Conservation (phyloP, 805 yeast genomes). For the Cyberlindnera euphorbiae region DNA sequence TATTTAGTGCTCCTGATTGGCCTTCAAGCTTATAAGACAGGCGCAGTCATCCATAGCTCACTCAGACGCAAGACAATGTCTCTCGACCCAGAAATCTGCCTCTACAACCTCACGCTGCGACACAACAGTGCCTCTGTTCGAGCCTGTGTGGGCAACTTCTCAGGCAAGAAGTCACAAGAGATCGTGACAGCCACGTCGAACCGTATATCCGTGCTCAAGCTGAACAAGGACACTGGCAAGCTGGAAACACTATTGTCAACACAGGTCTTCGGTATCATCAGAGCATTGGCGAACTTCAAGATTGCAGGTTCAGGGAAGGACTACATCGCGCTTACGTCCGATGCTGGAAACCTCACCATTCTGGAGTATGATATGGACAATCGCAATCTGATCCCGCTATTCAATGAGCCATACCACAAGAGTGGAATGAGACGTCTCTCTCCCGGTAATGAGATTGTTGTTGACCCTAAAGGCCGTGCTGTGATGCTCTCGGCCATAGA, state of each 20-base stretch:
- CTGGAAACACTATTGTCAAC: slow-evolving; percentile 39
- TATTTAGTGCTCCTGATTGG: too few species aligned
- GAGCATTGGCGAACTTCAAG: slow-evolving; percentile 47
- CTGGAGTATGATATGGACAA: slow-evolving; percentile 39
- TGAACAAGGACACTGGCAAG: slow-evolving; percentile 53
- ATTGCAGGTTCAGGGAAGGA: slow-evolving; percentile 52
- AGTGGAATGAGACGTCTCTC: slow-evolving; percentile 69
- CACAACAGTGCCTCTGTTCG: slow-evolving; percentile 48
- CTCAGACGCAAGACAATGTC: not conserved
- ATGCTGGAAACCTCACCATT: slow-evolving; percentile 67
- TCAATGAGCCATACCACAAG: slow-evolving; percentile 66
- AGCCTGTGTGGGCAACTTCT: slow-evolving; percentile 67
- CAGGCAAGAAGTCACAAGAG: slow-evolving; percentile 55
- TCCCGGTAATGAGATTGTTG: slow-evolving; percentile 69
- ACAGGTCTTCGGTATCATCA: slow-evolving; percentile 53
- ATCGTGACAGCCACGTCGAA: slow-evolving; percentile 55
- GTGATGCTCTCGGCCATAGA: slow-evolving; percentile 69
- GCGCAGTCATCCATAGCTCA: too few species aligned
- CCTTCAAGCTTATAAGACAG: too few species aligned
- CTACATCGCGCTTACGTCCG: slow-evolving; percentile 64
- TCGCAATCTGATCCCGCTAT: slow-evolving; percentile 38
- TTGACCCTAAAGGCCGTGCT: slow-evolving; percentile 72
- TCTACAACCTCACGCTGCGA: slow-evolving; percentile 71
- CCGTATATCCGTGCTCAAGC: slow-evolving; percentile 46
- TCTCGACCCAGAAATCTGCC: slow-evolving; percentile 29